Conservation (phyloP, 2,329 filamentous ascomycete species). For the Endoconidiophora polonica region DNA sequence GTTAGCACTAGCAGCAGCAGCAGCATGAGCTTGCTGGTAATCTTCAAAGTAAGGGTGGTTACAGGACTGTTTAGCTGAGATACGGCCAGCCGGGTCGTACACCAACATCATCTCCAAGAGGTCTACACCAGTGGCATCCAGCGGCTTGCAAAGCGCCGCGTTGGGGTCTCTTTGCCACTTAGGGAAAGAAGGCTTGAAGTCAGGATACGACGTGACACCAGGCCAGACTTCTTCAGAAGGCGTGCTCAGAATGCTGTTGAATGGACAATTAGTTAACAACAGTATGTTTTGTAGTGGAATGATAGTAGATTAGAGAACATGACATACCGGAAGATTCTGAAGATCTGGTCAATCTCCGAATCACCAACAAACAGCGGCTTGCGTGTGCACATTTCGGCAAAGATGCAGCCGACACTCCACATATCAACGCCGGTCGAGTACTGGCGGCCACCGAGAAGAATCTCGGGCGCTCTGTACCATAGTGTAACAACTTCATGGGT, state of each 20-base stretch:
- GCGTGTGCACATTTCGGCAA: conserved; percentile 89
- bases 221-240: conserved; percentile 72
- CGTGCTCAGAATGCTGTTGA: conserved; percentile 48
- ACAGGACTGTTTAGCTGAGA: conserved; percentile 78
- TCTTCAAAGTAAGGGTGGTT: conserved; percentile 64
- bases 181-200: conserved; percentile 83
- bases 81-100: conserved; percentile 72
- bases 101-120: conserved; percentile 56
- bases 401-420: conserved; percentile 91
- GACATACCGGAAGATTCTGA: conserved; percentile 47
- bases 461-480: conserved; percentile 85
- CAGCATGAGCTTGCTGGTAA: conserved; percentile 7
- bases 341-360: conserved; percentile 40
- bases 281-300: background rate
- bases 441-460: conserved; percentile 75
- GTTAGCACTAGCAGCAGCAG: too few relatives aligned
- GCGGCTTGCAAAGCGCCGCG: conserved; percentile 48
- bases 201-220: conserved; percentile 83
- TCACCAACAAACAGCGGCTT: conserved; percentile 87
- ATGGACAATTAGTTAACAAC: conserved; percentile 3
- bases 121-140: conserved; percentile 57
- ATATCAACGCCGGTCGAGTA: conserved; percentile 92
- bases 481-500: conserved; percentile 91
- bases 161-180: conserved; percentile 67
- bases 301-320: background rate